Evolutionary conservation across 345 rosid species (phyloP).

Genomic region (Microthlaspi erraticum): DNA sequence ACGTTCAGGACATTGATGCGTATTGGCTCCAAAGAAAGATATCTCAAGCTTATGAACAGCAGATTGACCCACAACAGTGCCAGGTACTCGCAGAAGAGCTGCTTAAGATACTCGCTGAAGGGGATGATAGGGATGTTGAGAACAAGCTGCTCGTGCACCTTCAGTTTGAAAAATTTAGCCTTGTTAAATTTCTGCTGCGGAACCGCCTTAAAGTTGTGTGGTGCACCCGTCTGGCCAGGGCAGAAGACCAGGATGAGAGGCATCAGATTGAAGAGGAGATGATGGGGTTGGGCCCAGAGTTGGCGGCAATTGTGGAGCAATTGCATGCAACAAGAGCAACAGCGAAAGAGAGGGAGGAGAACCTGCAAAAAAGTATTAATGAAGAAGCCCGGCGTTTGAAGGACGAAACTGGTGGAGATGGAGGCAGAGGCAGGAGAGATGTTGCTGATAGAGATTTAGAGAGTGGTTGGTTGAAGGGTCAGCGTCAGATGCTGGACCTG

Average conservation of each 20-base stretch:
- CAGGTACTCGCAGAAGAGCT: constrained; percentile 95
- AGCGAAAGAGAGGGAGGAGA: constrained; percentile 95
- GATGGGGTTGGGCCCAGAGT: constrained; percentile 68
- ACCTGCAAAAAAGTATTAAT: constrained; percentile 85
- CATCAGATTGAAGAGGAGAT: constrained; percentile 83
- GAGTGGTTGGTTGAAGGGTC: constrained; percentile 83
- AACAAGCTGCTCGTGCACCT: constrained; percentile 64
- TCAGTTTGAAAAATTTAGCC: constrained; percentile 70
- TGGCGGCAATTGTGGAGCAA: constrained; percentile 84
- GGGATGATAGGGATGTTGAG: constrained; percentile 87
- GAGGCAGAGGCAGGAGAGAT: constrained; percentile 64
- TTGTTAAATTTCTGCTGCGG: constrained; percentile 68
- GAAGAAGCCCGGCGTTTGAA: constrained; percentile 93
- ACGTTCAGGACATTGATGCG: constrained; percentile 96
- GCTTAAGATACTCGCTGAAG: constrained; percentile 81
- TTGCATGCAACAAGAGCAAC: constrained; percentile 94
- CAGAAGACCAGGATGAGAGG: constrained; percentile 84
- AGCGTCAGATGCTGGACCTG: constrained; percentile 85
- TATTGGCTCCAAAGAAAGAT: constrained; percentile 97
- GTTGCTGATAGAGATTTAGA: constrained; percentile 70
- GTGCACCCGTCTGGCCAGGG: constrained; percentile 97
- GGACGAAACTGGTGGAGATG: constrained; percentile 78
- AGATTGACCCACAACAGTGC: constrained; percentile 88
- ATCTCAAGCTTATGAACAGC: constrained; percentile 84
- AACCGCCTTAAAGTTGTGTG: constrained; percentile 87